A percentile compares a stretch with the other conserved stretches of the same genome.
phyloP scores from a whole-genome alignment of 192 early-diverging fungal genomes.

The Paraglomus brasilianum region DNA sequence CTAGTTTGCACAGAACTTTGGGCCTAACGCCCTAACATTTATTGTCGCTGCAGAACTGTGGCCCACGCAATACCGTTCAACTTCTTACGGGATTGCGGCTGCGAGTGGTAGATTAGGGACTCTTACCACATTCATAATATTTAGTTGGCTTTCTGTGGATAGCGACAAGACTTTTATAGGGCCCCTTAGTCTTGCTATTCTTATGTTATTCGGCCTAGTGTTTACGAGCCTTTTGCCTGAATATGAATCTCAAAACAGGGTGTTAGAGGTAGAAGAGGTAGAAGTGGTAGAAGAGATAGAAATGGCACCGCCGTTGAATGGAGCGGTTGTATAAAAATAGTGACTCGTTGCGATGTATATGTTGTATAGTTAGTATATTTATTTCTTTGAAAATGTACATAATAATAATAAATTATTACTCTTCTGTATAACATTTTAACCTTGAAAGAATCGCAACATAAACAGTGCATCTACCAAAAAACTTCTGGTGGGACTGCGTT shows the following conservation, averaged over 20 bases:
- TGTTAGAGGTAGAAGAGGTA: slow-evolving; percentile 76
- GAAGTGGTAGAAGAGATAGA: too few relatives aligned
- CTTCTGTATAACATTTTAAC: too few relatives aligned
- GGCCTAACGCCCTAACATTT: slow-evolving; percentile 85
- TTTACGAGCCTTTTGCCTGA: slow-evolving; percentile 74
- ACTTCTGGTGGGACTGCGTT: too few relatives aligned
- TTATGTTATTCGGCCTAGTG: slow-evolving; percentile 38
- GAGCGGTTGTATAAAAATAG: too few relatives aligned
- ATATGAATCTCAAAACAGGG: too few relatives aligned
- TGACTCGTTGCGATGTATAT: too few relatives aligned
- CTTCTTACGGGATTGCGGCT: slow-evolving; percentile 63
- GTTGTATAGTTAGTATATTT: too few relatives aligned
- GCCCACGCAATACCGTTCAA: slow-evolving; percentile 63
- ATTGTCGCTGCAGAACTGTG: slow-evolving; percentile 66
- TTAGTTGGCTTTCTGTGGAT: slow-evolving; percentile 51
- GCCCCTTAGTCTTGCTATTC: slow-evolving; percentile 57
- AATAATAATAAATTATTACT: too few relatives aligned
- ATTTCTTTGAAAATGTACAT: too few relatives aligned
- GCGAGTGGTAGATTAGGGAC: slow-evolving; percentile 63
- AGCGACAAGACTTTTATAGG: slow-evolving; percentile 55
- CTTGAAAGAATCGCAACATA: too few relatives aligned
- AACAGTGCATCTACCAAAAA: too few relatives aligned
- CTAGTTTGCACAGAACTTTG: slow-evolving; percentile 88
- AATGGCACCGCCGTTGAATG: too few relatives aligned
- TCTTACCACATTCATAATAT: slow-evolving; percentile 61